These are phyloP conservation scores for Penicillium nordicum DNA, from an alignment of 2,329 filamentous ascomycete species.

Conservation along the genomic window DNA sequence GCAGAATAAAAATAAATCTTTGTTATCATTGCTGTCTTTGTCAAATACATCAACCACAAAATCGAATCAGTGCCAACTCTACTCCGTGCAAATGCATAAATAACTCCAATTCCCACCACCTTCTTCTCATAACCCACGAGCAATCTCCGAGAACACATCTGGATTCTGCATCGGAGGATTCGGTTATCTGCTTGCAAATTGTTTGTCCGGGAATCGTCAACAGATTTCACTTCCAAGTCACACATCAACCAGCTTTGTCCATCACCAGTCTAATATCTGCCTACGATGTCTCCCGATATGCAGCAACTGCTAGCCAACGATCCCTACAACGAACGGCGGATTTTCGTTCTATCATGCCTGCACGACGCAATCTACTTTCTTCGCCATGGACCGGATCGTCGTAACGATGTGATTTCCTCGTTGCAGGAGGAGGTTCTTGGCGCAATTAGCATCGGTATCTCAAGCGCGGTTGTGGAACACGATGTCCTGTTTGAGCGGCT, in stretches of 20 bases:
- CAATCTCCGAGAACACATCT: neutral
- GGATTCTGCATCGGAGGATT: no score
- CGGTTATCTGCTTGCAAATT: no score
- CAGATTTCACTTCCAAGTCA: neutral
- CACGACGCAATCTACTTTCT: conserved; percentile 2
- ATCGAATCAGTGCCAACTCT: neutral
- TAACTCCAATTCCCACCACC: neutral
- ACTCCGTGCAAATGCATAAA: neutral
- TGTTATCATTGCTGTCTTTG: neutral
- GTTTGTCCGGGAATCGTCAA: neutral
- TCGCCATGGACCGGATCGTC: neutral
- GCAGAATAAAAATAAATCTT: neutral
- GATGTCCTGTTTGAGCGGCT: neutral
- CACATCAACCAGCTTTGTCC: neutral
- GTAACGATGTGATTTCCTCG: neutral
- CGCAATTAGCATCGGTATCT: neutral
- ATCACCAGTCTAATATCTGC: neutral
- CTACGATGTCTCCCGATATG: neutral
- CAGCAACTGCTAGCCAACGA: neutral
- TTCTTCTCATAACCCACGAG: neutral
- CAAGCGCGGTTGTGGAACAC: neutral
- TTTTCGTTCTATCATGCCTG: neutral
- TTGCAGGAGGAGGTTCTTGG: neutral
- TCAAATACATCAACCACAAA: neutral
- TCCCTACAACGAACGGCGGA: neutral